Evolutionary conservation across 2,329 filamentous ascomycete species (phyloP).

Genomic region (Tolypocladium paradoxum): DNA sequence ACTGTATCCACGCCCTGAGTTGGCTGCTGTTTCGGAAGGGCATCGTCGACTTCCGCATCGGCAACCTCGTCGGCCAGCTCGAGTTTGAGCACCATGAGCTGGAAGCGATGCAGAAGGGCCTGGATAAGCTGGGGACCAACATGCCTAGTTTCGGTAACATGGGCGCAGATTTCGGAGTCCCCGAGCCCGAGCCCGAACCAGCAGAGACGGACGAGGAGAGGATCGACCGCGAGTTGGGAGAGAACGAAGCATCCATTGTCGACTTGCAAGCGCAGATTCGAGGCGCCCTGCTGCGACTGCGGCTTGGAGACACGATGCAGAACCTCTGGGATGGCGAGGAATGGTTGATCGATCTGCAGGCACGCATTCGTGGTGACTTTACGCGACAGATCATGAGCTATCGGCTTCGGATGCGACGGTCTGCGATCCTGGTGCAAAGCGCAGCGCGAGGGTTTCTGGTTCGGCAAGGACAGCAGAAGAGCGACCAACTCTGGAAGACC

Average conservation of each 20-base stretch:
- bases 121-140: conserved; percentile 86
- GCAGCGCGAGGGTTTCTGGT: conserved; percentile 64
- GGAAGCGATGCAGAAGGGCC: conserved; percentile 90
- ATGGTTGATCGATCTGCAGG: conserved; percentile 69
- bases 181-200: conserved; percentile 62
- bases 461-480: conserved; percentile 49
- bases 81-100: conserved; percentile 97
- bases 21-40: conserved; percentile 96
- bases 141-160: conserved; percentile 99
- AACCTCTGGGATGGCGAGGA: conserved; percentile 78
- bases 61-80: conserved; percentile 89
- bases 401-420: conserved; percentile 69
- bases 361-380: conserved; percentile 79
- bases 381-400: conserved; percentile 75
- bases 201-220: conserved; percentile 87
- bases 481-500: conserved; percentile 57
- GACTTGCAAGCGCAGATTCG: conserved; percentile 83
- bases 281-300: conserved; percentile 67
- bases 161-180: conserved; percentile 84
- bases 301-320: conserved; percentile 76
- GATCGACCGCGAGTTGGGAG: conserved; percentile 68
- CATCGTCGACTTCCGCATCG: conserved; percentile 90
- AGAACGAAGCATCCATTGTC: conserved; percentile 59
- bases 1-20: conserved; percentile 93
- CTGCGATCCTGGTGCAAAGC: conserved; percentile 73